These are phyloP conservation scores for Scleromitrula shiraiana DNA, from an alignment of 2,329 filamentous ascomycete species.

Conservation along the genomic window DNA sequence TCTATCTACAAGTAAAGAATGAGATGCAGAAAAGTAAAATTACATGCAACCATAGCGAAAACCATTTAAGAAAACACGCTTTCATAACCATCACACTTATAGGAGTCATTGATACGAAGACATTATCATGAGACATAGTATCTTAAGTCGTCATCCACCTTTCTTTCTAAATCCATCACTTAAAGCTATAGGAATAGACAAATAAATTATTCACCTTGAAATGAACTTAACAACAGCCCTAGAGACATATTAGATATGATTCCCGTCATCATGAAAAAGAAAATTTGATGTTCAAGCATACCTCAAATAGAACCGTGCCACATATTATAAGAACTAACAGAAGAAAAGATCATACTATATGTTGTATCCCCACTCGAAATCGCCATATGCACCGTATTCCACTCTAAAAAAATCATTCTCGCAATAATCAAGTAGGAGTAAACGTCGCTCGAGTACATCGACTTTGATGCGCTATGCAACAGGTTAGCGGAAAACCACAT, in stretches of 20 bases:
- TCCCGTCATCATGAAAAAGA: background rate
- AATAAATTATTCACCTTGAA: background rate
- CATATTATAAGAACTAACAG: background rate
- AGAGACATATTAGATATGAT: background rate
- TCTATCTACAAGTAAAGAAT: background rate
- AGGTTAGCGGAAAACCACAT: background rate
- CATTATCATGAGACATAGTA: background rate
- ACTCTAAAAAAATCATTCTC: slow-evolving; percentile 8
- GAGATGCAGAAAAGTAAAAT: background rate
- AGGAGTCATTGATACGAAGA: background rate
- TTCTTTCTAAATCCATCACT: background rate
- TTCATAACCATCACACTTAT: background rate
- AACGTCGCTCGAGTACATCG: background rate
- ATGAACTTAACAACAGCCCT: background rate
- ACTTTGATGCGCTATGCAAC: slow-evolving; percentile 4
- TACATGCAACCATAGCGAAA: background rate
- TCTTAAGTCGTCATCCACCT: background rate
- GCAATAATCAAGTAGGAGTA: slow-evolving; percentile 4
- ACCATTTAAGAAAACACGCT: background rate
- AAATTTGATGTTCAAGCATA: background rate
- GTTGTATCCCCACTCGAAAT: slow-evolving; percentile 7
- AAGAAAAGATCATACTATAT: background rate
- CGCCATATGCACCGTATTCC: slow-evolving; percentile 6
- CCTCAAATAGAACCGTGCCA: background rate
- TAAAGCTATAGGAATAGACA: background rate